These are phyloP conservation scores for Mycothermus thermophilus DNA, from an alignment of 495 filamentous ascomycete species.

Conservation along the genomic window DNA sequence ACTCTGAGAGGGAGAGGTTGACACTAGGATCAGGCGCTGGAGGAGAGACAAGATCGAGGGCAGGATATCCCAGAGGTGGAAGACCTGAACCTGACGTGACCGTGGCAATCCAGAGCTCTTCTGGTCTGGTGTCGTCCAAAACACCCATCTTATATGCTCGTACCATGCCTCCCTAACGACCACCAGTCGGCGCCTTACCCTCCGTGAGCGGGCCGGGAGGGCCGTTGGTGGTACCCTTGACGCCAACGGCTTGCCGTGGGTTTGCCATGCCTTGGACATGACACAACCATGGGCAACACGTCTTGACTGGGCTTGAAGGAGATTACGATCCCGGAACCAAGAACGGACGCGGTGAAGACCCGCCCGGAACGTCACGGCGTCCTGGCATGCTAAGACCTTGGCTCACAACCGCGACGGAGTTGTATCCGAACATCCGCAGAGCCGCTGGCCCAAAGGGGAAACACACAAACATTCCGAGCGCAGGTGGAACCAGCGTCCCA, in stretches of 20 bases:
- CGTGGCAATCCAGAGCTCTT: background rate
- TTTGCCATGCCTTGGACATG: no score
- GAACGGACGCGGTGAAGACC: conserved; percentile 3
- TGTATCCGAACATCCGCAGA: conserved; percentile 7
- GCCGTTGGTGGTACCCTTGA: background rate
- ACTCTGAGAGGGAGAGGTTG: background rate
- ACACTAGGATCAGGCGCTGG: background rate
- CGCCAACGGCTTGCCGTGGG: no score
- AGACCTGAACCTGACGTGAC: background rate
- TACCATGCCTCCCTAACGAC: background rate
- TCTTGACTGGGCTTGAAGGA: background rate
- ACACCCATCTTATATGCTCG: conserved; percentile 3
- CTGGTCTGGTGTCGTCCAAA: background rate
- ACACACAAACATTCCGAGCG: conserved; percentile 3
- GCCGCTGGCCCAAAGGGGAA: conserved; percentile 7
- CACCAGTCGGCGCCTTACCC: background rate
- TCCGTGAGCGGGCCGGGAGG: conserved; percentile 1
- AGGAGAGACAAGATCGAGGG: background rate
- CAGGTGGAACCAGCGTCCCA: no score
- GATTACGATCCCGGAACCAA: conserved; percentile 4
- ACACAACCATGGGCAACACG: background rate
- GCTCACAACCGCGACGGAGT: conserved; percentile 5
- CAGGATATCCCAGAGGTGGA: background rate
- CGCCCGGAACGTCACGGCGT: conserved; percentile 8
- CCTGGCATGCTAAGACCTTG: conserved; percentile 8